phyloP scores from a whole-genome alignment of 495 filamentous ascomycete species.

The Penicillium coprophilum region DNA sequence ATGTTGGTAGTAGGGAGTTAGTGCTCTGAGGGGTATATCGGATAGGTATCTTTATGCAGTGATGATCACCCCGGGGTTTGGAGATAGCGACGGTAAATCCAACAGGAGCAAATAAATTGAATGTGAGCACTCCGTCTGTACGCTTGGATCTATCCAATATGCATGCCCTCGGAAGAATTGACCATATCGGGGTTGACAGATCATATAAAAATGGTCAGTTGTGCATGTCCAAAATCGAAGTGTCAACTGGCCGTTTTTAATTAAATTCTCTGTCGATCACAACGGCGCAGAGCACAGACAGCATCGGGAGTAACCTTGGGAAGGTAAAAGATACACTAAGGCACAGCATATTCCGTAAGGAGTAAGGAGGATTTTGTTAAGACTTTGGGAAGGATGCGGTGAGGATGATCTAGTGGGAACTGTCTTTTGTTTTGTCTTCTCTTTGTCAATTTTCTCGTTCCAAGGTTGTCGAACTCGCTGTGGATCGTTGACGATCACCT shows the following conservation, averaged over 20 bases:
- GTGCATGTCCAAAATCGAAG: not conserved
- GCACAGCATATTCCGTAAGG: not conserved
- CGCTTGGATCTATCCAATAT: not conserved
- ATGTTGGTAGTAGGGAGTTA: not conserved
- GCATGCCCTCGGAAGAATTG: not conserved
- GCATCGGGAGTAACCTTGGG: not conserved
- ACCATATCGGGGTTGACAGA: not conserved
- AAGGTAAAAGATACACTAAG: not conserved
- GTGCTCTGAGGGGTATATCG: not conserved
- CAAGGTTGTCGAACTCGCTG: not conserved
- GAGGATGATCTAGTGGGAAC: not conserved
- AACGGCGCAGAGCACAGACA: constrained; percentile 9
- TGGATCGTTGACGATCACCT: not conserved
- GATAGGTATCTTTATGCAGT: not conserved
- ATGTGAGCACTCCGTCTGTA: not conserved
- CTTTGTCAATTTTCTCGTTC: not conserved
- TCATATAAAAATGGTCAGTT: not conserved
- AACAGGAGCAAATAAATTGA: not conserved
- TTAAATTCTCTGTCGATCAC: not conserved
- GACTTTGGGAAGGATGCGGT: not conserved
- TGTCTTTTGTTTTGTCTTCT: not conserved
- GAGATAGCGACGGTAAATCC: not conserved
- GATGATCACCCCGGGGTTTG: not conserved
- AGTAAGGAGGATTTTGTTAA: not conserved
- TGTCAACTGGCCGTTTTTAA: constrained; percentile 9